Base-by-base conservation (phyloP, 1,139 yeast species). In the Entelexis sorbosivorans region DNA sequence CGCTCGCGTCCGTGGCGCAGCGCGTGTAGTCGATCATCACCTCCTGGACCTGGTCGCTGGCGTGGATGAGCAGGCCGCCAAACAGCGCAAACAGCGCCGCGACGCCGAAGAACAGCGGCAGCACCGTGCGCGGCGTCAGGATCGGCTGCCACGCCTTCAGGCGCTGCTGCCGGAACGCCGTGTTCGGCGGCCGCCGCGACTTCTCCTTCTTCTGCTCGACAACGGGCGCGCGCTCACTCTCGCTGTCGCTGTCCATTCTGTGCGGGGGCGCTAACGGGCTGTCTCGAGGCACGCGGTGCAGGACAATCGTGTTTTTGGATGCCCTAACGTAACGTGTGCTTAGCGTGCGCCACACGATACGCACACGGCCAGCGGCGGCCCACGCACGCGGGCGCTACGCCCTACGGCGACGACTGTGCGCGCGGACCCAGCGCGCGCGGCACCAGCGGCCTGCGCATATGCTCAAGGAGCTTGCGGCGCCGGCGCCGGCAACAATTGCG, bases 21-120 rank as follows among this genome's bases (percentile, higher is more conserved):
- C 80, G 78, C 24, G 88, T 75, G 66, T 91, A 91, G 61, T 87
- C 93, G 54, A 91, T 82, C 17, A 77, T 75, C 40, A 91, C 63
- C 62, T 91, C 96, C 65, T 88, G 83, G 5, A 87, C 82, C 56
- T 73, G 71, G 55, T 77, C 72, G n/a, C 91, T 76, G 5, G 95
- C 93, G 56, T 81, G 81, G 66, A 91, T 74, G 79, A 91, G 79
- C 55, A 84, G 89, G 1, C 89, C 97, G 32, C 98, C 98, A 44
- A 91, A 73, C 9, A 96, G 95, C 16, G 89, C 85, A 63, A 89
- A 85, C 13, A 91, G 71, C n/a, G 85, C 73, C 5, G 96, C 93
- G 48, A 91, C 74, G 11, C 74, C 67, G 46, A 89, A 65, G 61
- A 89, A 79, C 51, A 89, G 64, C 2, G 96, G 96, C 54, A 91